phyloP scores from a whole-genome alignment of 192 early-diverging fungal genomes.

The Oehlia diaphana region DNA sequence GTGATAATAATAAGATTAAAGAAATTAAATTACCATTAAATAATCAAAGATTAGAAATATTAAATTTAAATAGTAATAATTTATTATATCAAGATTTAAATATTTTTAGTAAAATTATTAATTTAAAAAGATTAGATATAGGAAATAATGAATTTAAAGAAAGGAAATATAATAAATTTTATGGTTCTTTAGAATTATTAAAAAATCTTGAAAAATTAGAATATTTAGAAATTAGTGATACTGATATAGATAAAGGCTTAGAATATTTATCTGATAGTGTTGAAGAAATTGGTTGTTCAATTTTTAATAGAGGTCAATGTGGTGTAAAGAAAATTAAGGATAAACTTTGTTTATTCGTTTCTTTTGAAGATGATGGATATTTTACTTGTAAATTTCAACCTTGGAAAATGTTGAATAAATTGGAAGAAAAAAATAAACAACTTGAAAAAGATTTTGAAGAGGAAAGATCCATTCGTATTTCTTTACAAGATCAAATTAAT shows the following conservation, averaged over 20 bases:
- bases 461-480: too few relatives aligned
- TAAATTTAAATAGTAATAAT: background rate
- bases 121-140: background rate
- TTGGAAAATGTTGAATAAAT: too few relatives aligned
- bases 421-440: too few relatives aligned
- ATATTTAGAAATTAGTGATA: background rate
- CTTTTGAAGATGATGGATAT: too few relatives aligned
- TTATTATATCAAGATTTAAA: background rate
- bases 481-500: too few relatives aligned
- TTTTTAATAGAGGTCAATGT: too few relatives aligned
- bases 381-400: too few relatives aligned
- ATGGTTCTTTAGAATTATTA: conserved; percentile 3
- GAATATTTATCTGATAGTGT: conserved; percentile 4
- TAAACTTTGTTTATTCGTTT: too few relatives aligned
- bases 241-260: background rate
- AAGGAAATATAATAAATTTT: background rate
- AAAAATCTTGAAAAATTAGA: background rate
- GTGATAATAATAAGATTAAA: background rate
- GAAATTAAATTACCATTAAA: background rate
- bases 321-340: too few relatives aligned
- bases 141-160: background rate
- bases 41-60: background rate
- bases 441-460: too few relatives aligned
- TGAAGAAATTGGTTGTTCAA: background rate
- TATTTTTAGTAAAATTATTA: background rate